Evolutionary conservation across 495 filamentous ascomycete genomes (phyloP), one percentile per base, ranked within the genome.

Genomic region (Acidomyces sp.): DNA sequence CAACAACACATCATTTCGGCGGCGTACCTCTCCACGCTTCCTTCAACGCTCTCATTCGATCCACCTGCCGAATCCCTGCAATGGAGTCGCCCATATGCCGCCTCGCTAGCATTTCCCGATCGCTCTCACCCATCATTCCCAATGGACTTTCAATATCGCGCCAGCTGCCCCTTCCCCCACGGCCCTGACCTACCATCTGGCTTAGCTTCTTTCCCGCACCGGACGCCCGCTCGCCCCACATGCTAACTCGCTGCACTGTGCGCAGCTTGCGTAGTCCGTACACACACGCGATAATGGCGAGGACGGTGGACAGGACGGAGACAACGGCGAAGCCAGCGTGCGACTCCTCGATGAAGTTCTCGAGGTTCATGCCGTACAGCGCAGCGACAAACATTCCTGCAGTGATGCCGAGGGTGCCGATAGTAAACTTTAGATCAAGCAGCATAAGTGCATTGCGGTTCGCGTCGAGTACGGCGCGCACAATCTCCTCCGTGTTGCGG

Each of bases 371-470:
- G 51, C 90, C 90, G 67, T 96, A 96, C 10, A 96, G 76, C n/a
- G 84, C 85, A 20, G 90, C 90, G 55, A 93, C 73, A 54, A 96
- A 85, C 35, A 92, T 93, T 22, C 90, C 90, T 50, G 85, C 80
- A 41, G 82, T 87, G 22, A 97, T 74, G 2, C 85, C 85, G 7
- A 97, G 72, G 2, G 90, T 96, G 27, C 85, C 83, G 43, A 97
- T 88, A 54, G 80, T 88, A 64, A 97, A 93, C 57, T 93, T 93
- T 37, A 97, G 75, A 39, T 95, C 92, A 24, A 97, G 76, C 15
- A 96, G 74, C 92, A 97, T 97, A 51, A 97, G 81, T 15, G 84
- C 83, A 69, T 97, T 97, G 46, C 90, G 92, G 57, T 97, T 97
- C 27, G 85, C 86, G 58, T 97, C 90, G 35, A 97, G 78, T 51